Evolutionary conservation across 306 rosid species (phyloP).

Genomic region (Acacia acuminata): DNA sequence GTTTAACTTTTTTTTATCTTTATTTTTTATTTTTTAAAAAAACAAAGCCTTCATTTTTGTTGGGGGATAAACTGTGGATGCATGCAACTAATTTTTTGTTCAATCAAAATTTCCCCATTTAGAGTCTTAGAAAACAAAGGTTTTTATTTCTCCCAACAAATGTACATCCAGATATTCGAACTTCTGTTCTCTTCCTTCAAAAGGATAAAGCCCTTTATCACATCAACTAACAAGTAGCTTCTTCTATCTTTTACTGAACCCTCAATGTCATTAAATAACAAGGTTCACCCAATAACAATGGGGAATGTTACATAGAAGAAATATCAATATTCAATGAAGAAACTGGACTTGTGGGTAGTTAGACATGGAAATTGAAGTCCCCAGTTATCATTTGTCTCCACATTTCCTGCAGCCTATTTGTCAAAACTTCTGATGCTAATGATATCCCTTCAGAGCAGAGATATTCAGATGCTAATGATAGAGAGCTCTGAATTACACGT

Average conservation of each 20-base stretch:
- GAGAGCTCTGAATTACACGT: neutral
- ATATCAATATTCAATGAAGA: neutral
- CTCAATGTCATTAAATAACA: neutral
- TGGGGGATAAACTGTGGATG: too few relatives aligned
- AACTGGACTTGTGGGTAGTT: neutral
- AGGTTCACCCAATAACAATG: neutral
- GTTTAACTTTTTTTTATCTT: too few relatives aligned
- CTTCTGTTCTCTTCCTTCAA: too few relatives aligned
- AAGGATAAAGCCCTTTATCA: too few relatives aligned
- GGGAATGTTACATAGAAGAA: neutral
- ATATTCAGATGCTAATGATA: neutral
- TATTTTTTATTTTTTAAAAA: too few relatives aligned
- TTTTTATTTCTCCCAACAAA: too few relatives aligned
- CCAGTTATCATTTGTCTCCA: neutral
- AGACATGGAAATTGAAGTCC: too few relatives aligned
- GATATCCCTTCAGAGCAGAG: neutral
- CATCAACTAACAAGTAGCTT: too few relatives aligned
- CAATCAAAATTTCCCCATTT: too few relatives aligned
- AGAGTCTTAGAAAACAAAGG: too few relatives aligned
- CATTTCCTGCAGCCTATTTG: neutral
- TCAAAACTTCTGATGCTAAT: neutral
- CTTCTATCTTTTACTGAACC: neutral
- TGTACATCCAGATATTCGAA: too few relatives aligned
- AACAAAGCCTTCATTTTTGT: too few relatives aligned
- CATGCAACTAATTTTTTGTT: neutral